Base-by-base conservation (phyloP, 2,329 filamentous ascomycete species). In the Cercospora zeae-maydis region DNA sequence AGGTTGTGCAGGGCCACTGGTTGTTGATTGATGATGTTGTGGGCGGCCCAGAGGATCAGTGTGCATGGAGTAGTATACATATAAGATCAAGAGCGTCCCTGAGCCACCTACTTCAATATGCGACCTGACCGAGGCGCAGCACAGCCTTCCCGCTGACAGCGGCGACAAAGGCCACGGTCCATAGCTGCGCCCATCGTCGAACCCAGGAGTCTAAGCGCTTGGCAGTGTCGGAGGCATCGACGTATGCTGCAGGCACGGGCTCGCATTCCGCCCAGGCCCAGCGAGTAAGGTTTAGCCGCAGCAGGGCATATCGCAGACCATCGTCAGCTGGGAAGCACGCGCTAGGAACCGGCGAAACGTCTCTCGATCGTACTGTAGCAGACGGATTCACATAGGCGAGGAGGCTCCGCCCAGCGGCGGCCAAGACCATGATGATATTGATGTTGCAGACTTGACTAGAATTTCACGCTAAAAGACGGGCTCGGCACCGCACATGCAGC, bases 61-160 rank as follows among this genome's bases (percentile, higher is more conserved):
- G 30, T 36, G 31, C 30, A 37, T 49, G 24, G 24, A n/a, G n/a
- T n/a, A n/a, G n/a, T n/a, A 30, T 58, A 36, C 19, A 37, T 9
- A 63, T 54, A 52, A 9, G 52, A 10, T 27, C 30, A 45, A 51
- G 3, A 42, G 14, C 4, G 31, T 31, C 47, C 37, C 56, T 37
- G 24, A 52, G 60, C 60, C 30, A 62, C 39, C 53, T 62, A 49
- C 53, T 62, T 51, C 54, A 42, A 52, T 24, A 56, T 59, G 57
- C 37, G 21, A 16, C 21, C 53, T 37, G 47, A 63, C 24, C 57
- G 62, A 63, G 62, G 62, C 62, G 62, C 62, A 63, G 62, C 62
- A 59, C 30, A 31, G 19, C 34, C 60, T 24, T 62, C 45, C 31
- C 31, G 33, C 53, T 39, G 52, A 21, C 31, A 33, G 36, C 60